phyloP scores from a whole-genome alignment of 2,329 filamentous ascomycete species.

The Orbilia brochopaga region DNA sequence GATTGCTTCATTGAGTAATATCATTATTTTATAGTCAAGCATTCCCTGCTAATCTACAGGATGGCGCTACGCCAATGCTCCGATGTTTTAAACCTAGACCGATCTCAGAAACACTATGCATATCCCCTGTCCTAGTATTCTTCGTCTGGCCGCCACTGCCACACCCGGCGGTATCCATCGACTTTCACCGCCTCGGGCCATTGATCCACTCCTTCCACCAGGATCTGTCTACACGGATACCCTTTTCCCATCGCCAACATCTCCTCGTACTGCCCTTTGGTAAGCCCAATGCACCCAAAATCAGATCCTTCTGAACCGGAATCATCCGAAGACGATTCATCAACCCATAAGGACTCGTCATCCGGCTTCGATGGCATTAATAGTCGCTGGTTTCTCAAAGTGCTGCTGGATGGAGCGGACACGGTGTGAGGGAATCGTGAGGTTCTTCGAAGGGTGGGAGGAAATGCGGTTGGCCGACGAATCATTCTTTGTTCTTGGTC shows the following conservation, averaged over 20 bases:
- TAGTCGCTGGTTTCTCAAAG: not conserved
- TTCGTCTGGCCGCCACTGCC: not conserved
- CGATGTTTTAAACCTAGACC: too few relatives aligned
- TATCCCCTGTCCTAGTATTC: not conserved
- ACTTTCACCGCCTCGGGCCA: conserved; percentile 31
- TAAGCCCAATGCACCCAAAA: conserved; percentile 58
- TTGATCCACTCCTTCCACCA: conserved; percentile 27
- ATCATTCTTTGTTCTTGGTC: not conserved
- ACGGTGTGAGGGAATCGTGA: not conserved
- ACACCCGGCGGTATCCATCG: conserved; percentile 19
- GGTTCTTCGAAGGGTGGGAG: not conserved
- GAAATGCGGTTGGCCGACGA: not conserved
- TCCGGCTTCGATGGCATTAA: not conserved
- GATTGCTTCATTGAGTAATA: too few relatives aligned
- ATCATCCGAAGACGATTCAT: not conserved
- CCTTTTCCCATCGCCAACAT: conserved; percentile 57
- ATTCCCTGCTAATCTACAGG: too few relatives aligned
- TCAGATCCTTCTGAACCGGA: conserved; percentile 20
- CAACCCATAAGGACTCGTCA: not conserved
- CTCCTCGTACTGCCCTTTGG: conserved; percentile 58
- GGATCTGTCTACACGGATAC: conserved; percentile 57
- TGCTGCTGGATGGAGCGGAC: not conserved
- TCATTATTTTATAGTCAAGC: too few relatives aligned
- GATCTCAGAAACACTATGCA: not conserved
- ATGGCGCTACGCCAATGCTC: too few relatives aligned